Base-by-base conservation (phyloP, 2,329 filamentous ascomycete species). In the Calonectria crousiana region DNA sequence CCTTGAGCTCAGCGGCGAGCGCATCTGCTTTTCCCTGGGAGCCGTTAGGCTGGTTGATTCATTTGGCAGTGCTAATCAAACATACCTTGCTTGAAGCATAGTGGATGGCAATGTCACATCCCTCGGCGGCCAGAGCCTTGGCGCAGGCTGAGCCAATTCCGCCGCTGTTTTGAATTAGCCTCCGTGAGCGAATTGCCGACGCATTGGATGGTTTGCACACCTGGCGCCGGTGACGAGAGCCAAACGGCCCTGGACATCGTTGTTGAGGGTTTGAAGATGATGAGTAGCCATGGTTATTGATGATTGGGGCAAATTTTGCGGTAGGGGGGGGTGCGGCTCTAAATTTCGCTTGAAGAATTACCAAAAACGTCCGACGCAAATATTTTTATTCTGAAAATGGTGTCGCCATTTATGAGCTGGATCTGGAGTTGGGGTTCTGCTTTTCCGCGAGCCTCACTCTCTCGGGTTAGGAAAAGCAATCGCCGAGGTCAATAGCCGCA, bases 61-160 rank as follows among this genome's bases (percentile, higher is more conserved):
- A 20, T 16, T 16, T 32, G 23, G 9, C 26, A 52, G 64, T 28
- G 10, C 10, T 28, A n/a, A 20, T 18, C 16, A 41, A 16, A 41
- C 76, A 26, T 72, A 83, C 83, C 74, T 79, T 75, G 70, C 79
- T 85, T 3, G 83, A 83, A 2, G 82, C 79, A 67, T 81, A 84
- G 71, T 85, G 84, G n/a, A 85, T 70, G 28, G 78, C 81, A 18
- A 85, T 75, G 73, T 85, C 83, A 36, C 84, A 84, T 4, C 84
- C 84, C 34, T 85, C 79, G 6, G 82, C 80, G 16, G 84, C 84
- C 64, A 85, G 75, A 3, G 78, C 78, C 64, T 76, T 79, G n/a
- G 84, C 84, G 58, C 79, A 81, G 4, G 78, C 77, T 10, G 82
- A 82, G 8, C 83, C 83, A 28, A 85, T 85, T 4, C 84, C 83